These are phyloP conservation scores for Cyclanthera cordifolia DNA, from an alignment of 306 rosid species.

Conservation along the genomic window DNA sequence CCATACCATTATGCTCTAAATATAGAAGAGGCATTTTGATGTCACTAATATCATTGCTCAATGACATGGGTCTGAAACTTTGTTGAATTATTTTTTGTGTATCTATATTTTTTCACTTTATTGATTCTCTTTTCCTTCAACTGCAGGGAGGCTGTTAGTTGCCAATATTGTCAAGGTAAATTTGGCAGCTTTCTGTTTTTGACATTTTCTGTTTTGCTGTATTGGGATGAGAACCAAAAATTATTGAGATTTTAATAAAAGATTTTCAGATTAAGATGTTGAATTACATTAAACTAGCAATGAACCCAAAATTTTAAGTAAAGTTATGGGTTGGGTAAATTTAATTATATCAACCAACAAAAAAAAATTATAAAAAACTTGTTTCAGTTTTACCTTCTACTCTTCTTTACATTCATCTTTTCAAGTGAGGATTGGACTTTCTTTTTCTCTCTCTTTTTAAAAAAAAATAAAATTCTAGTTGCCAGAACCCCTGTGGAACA, in stretches of 20 bases:
- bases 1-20: neutral
- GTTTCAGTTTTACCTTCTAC: neutral
- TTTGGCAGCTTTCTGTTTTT: constrained; percentile 9
- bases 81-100: neutral
- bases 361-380: no score
- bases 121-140: constrained; percentile 13
- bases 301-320: no score
- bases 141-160: constrained; percentile 84
- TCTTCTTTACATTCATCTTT: neutral
- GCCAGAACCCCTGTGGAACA: neutral
- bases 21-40: neutral
- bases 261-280: neutral
- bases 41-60: neutral
- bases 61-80: neutral
- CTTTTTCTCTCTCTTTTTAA: neutral
- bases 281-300: no score
- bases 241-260: neutral
- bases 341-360: no score
- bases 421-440: neutral
- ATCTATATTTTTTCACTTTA: constrained; percentile 12
- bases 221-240: neutral
- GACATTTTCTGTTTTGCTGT: neutral
- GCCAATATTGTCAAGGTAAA: constrained; percentile 64
- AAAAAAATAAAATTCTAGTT: neutral
- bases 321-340: no score